phyloP scores from a whole-genome alignment of 1,139 yeast genomes.

The Yamadazyma atmosphaerica region DNA sequence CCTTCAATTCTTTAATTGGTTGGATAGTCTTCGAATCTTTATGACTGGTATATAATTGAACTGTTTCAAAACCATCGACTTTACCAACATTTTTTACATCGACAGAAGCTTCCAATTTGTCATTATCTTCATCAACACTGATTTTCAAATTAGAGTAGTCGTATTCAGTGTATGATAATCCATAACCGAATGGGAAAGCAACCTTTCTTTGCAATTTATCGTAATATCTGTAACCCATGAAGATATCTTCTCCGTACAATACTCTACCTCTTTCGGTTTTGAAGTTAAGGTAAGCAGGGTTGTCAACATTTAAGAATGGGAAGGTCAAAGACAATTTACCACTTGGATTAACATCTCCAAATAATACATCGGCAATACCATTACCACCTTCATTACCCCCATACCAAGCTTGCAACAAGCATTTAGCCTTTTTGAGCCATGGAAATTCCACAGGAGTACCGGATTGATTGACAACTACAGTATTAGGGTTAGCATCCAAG shows the following conservation, averaged over 20 bases:
- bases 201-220: slow-evolving; percentile 49
- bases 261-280: slow-evolving; percentile 48
- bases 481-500: slow-evolving; percentile 48
- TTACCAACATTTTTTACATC: slow-evolving; percentile 42
- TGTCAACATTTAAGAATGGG: slow-evolving; percentile 43
- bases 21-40: slow-evolving; percentile 40
- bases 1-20: slow-evolving; percentile 58
- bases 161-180: slow-evolving; percentile 57
- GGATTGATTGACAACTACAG: slow-evolving; percentile 56
- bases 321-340: slow-evolving; percentile 38
- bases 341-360: slow-evolving; percentile 26
- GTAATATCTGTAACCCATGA: slow-evolving; percentile 60
- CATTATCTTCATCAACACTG: slow-evolving; percentile 12
- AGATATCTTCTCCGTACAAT: slow-evolving; percentile 56
- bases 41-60: slow-evolving; percentile 46
- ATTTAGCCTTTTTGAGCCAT: slow-evolving; percentile 49
- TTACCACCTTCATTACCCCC: slow-evolving; percentile 33
- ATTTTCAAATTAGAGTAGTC: slow-evolving; percentile 19
- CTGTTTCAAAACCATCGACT: slow-evolving; percentile 43
- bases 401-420: slow-evolving; percentile 51
- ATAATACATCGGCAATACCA: slow-evolving; percentile 26
- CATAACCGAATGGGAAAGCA: slow-evolving; percentile 61
- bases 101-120: slow-evolving; percentile 22
- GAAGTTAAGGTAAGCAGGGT: slow-evolving; percentile 46
- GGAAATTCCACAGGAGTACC: slow-evolving; percentile 68